A percentile compares a stretch with the other conserved stretches of the same genome.
Evolutionary conservation across 2,329 filamentous ascomycete species (phyloP).

Genomic region (Beauveria sp.): DNA sequence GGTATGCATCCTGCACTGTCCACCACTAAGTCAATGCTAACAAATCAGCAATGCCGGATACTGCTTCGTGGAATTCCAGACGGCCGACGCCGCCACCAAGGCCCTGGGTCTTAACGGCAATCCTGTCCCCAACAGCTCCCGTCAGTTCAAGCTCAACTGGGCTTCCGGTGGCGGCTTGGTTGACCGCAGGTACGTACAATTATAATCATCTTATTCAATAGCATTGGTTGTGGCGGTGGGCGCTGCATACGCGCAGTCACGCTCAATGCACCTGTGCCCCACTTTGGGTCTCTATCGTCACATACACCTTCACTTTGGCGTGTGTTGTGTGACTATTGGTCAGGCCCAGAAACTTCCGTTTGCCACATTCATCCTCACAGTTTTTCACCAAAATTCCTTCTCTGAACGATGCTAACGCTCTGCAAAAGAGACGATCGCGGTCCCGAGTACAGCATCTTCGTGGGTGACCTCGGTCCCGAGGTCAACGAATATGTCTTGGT

Average conservation of each 20-base stretch:
- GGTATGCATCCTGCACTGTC: conserved; percentile 44
- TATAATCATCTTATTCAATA: background rate
- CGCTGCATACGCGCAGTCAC: background rate
- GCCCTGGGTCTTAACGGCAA: conserved; percentile 84
- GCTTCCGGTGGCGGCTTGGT: conserved; percentile 92
- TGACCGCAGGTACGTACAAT: conserved; percentile 66
- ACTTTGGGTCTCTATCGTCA: conserved; percentile 6
- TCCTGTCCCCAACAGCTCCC: conserved; percentile 85
- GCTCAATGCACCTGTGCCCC: background rate
- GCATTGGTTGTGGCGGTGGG: background rate
- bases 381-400: background rate
- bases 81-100: conserved; percentile 78
- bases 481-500: conserved; percentile 98
- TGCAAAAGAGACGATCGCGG: conserved; percentile 78
- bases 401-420: conserved; percentile 1
- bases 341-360: background rate
- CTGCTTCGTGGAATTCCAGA: conserved; percentile 92
- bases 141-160: conserved; percentile 99
- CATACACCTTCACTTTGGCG: background rate
- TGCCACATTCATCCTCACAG: conserved; percentile 1
- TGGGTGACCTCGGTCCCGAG: conserved; percentile 93
- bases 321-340: background rate
- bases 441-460: conserved; percentile 95
- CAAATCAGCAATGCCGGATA: conserved; percentile 81
- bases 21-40: background rate